Percentiles rank a stretch among this genome's conserved stretches.
These are phyloP conservation scores for Plasmodium reichenowi DNA, from an alignment of 169 alveolate genomes.

Conservation along the genomic window DNA sequence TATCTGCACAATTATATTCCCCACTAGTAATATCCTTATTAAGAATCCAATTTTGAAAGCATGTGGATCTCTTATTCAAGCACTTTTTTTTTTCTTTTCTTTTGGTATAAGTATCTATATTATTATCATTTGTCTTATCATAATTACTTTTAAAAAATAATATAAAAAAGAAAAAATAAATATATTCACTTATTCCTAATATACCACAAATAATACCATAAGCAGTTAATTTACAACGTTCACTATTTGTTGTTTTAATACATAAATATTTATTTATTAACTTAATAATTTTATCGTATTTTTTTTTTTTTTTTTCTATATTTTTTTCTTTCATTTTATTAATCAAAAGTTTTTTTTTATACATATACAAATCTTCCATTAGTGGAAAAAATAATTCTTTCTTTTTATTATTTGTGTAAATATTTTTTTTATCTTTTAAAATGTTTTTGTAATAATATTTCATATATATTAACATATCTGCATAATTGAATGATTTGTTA, in stretches of 20 bases:
- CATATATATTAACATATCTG: not conserved
- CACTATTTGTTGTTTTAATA: constrained; percentile 61
- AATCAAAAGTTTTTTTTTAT: not conserved
- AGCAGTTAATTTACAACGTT: constrained; percentile 69
- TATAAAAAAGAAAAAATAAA: constrained; percentile 40
- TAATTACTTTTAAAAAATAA: constrained; percentile 20
- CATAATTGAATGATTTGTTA: not conserved
- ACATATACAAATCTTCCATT: not conserved
- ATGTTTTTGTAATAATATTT: constrained; percentile 5
- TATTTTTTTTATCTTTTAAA: not conserved
- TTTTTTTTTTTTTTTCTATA: constrained; percentile 36
- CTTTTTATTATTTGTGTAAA: not conserved
- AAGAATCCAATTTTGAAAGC: no score
- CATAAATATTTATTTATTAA: constrained; percentile 42
- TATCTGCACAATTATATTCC: no score
- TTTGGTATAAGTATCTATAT: not conserved
- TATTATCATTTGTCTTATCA: not conserved
- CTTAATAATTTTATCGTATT: constrained; percentile 20
- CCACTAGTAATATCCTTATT: no score
- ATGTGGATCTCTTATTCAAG: no score
- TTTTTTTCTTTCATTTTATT: constrained; percentile 10
- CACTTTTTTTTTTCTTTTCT: not conserved
- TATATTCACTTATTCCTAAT: constrained; percentile 51
- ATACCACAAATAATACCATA: constrained; percentile 77
- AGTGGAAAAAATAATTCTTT: not conserved